Base-by-base conservation (phyloP, 441 rosid genomes). In the Codiaeum variegatum region DNA sequence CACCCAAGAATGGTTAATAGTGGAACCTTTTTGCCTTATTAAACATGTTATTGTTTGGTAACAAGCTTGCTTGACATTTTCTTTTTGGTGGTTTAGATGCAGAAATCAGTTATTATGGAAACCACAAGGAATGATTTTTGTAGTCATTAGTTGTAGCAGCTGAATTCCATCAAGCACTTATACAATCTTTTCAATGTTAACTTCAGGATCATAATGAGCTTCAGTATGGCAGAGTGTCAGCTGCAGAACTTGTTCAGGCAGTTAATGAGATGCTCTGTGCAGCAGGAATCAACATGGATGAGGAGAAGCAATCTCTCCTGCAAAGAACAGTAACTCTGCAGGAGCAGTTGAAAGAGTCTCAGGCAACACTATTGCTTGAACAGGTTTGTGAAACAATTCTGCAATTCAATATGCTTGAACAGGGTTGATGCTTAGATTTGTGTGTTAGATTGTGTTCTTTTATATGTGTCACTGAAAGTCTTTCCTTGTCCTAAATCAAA, bases 251-350 rank as follows among this genome's bases (percentile, higher is more conserved):
- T 75, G 96, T 95, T 63, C 89, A 88, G 75, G 99, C 98, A 51
- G 98, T 92, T 62, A 85, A 90, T 56, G 99, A 93, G 89, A 90
- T 95, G 90, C 98, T 95, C 72, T 93, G 96, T 76, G 91, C 96
- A 34, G 97, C 97, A 47, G 99, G 99, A 62, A 83, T 95, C 58
- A 80, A 85, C 76, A 82, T 95, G 90, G 96, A 91, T 68, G 83
- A 83, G 52, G 98, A 91, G 87, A 91, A 86, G 79, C 97, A 84
- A 76, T 88, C 91, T 73, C 86, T 91, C 78, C 81, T 95, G 78
- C 90, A 87, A 71, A 88, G 85, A 80, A 88, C 88, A 58, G 67
- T 92, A 71, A 77, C 92, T 36, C 84, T 95, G 61, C 95, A 93
- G 86, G 96, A 92, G 77, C 89, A 89, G 67, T 76, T 92, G 70